Percentiles rank a stretch among this genome's conserved stretches.
These are phyloP conservation scores for Lactarius sp. DNA, from an alignment of 768 basidiomycete genomes.

Conservation along the genomic window DNA sequence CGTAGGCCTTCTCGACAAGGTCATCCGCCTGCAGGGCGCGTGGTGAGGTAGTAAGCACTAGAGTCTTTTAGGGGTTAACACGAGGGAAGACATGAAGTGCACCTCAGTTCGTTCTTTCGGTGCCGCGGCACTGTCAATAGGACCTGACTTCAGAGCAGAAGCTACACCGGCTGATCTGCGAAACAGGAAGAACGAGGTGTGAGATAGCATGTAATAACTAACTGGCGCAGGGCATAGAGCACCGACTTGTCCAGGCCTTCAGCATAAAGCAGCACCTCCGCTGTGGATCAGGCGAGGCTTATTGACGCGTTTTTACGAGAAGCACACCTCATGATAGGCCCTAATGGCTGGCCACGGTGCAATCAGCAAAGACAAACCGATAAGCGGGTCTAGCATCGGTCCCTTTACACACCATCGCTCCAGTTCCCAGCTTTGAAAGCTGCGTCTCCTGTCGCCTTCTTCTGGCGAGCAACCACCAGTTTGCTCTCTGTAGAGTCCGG, in stretches of 20 bases:
- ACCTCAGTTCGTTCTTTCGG: slow-evolving; percentile 67
- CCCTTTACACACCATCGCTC: slow-evolving; percentile 45
- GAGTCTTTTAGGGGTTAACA: background rate
- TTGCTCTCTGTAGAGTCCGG: slow-evolving; percentile 14
- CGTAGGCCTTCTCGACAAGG: slow-evolving; percentile 75
- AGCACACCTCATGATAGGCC: slow-evolving; percentile 61
- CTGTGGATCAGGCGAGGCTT: background rate
- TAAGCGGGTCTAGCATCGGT: background rate
- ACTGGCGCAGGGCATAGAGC: background rate
- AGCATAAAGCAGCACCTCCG: slow-evolving; percentile 27
- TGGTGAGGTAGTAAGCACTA: background rate
- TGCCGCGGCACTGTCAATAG: slow-evolving; percentile 26
- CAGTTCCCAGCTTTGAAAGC: slow-evolving; percentile 64
- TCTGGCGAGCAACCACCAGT: slow-evolving; percentile 33
- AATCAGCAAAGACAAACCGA: background rate
- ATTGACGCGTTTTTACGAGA: background rate
- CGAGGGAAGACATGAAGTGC: slow-evolving; percentile 11
- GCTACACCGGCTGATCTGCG: slow-evolving; percentile 17
- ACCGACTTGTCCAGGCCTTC: slow-evolving; percentile 64
- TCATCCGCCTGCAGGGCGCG: slow-evolving; percentile 55
- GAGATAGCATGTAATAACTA: background rate
- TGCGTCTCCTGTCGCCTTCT: slow-evolving; percentile 61
- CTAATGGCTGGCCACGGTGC: slow-evolving; percentile 47
- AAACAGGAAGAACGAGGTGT: background rate
- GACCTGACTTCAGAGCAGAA: background rate